phyloP scores from a whole-genome alignment of 768 basidiomycete species.

The Mycena vitilis region DNA sequence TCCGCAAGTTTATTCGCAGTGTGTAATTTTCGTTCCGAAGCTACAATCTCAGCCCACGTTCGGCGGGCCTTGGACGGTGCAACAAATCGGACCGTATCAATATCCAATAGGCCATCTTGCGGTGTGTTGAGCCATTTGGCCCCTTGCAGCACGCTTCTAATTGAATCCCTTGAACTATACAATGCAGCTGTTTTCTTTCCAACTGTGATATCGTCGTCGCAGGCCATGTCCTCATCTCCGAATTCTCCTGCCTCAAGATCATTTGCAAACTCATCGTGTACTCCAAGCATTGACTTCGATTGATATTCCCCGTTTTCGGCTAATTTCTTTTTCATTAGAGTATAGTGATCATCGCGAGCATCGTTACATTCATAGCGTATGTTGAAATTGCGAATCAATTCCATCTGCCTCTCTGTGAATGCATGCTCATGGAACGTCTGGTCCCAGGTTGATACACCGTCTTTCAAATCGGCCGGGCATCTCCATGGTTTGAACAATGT shows the following conservation, averaged over 20 bases:
- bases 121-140: slow-evolving; percentile 10
- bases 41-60: not conserved
- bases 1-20: slow-evolving; percentile 1
- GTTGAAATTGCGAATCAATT: slow-evolving; percentile 43
- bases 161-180: not conserved
- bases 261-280: not conserved
- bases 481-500: slow-evolving; percentile 44
- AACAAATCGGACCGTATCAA: not conserved
- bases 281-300: not conserved
- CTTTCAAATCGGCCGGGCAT: slow-evolving; percentile 37
- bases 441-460: slow-evolving; percentile 33
- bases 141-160: not conserved
- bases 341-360: slow-evolving; percentile 44
- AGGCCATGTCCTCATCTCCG: too few species aligned
- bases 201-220: too few species aligned
- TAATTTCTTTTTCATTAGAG: slow-evolving; percentile 34
- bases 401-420: slow-evolving; percentile 29
- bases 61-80: not conserved
- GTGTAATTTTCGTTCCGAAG: not conserved
- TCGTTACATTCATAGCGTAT: slow-evolving; percentile 45
- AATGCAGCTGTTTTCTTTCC: too few species aligned
- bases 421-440: slow-evolving; percentile 31
- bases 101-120: not conserved
- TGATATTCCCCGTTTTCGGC: not conserved
- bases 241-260: not conserved